Evolutionary conservation across 108 stramenopile species (phyloP), one percentile per base, ranked within the genome.

Genomic region (Fistulifera pelliculosa): DNA sequence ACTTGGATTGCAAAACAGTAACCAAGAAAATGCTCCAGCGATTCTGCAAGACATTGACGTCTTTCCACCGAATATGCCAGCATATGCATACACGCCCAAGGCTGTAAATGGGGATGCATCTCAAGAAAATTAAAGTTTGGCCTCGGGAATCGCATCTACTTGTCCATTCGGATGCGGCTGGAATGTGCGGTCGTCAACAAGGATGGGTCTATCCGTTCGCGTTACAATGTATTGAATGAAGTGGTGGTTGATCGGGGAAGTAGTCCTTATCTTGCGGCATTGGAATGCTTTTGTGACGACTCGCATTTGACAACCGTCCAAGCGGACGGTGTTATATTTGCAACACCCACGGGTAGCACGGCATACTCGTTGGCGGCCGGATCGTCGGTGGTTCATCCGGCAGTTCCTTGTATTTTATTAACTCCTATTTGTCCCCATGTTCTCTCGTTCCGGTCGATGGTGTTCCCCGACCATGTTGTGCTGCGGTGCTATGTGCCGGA

Each of bases 361-460:
- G 97, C 97, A 0, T 98, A 98, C 63, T 82, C 79, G 49, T 85
- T 98, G 86, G 77, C 94, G 15, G 97, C 97, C 14, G 97, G 97
- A 1, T 94, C 95, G 0, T 87, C 84, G 44, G 96, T 98, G n/a
- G 93, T 97, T 8, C 96, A 96, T 62, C 98, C 98, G 0, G 87
- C 94, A 1, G 94, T 95, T 13, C 94, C 96, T 8, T 80, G 85
- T 14, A 97, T 98, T 40, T 61, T 95, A 17, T 81, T 98, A 13
- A 97, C 96, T 11, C 96, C 98, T 6, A 94, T 98, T 47, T 96
- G 96, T 65, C 94, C 98, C 0, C 98, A 98, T 69, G 92, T 94
- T 0, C 65, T 98, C 14, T 87, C 85, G 23, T 96, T 96, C 57
- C 80, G 97, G 19, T 86, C 93, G 18, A 93, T 98, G 79, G 68